Evolutionary conservation across 2,329 filamentous ascomycete genomes (phyloP), one percentile per base, ranked within the genome.

Genomic region (Lachnellula hyalina): DNA sequence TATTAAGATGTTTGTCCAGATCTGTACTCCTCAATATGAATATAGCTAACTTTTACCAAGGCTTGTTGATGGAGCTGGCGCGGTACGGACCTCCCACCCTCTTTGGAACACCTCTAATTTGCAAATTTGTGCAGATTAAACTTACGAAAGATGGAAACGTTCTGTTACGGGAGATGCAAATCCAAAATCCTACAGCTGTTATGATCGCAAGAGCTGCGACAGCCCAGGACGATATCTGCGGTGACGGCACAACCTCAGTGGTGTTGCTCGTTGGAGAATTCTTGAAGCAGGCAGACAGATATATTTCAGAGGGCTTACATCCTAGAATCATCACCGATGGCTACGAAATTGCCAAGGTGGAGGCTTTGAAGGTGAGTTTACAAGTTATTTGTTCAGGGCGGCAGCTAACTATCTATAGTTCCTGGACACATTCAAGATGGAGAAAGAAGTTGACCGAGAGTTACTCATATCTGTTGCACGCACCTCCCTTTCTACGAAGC

Each of bases 61-160:
- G 79, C 79, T 85, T 61, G 83, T 87, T 62, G 85, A 89, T 68
- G 85, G 85, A 68, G 76, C 85, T 60, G 85, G 85, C 67, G 83
- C 83, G 75, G 82, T 85, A 80, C 68, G 72, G 68, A 60, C 50
- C 40, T 48, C 15, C 40, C 28, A 32, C 47, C 40, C 5, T 25
- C n/a, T 44, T 44, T 54, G 38, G 48, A 25, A 42, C 49, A 53
- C 67, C 61, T 61, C 56, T 66, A 65, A 58, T 59, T 47, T 52
- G 42, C 42, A 28, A 41, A 46, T 51, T 23, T 46, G 6, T 34
- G 41, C 65, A 94, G 84, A 99, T 99, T 78, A 99, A 99, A 78
- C 83, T 99, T 72, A 99, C 94, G 66, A 99, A 99, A 75, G 94
- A 99, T 76, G 94, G 94, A 71, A 96, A 96, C 69, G 93, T 97